Evolutionary conservation across 1,139 yeast genomes (phyloP), one percentile per base, ranked within the genome.

Genomic region (Debaryomyces udenii): DNA sequence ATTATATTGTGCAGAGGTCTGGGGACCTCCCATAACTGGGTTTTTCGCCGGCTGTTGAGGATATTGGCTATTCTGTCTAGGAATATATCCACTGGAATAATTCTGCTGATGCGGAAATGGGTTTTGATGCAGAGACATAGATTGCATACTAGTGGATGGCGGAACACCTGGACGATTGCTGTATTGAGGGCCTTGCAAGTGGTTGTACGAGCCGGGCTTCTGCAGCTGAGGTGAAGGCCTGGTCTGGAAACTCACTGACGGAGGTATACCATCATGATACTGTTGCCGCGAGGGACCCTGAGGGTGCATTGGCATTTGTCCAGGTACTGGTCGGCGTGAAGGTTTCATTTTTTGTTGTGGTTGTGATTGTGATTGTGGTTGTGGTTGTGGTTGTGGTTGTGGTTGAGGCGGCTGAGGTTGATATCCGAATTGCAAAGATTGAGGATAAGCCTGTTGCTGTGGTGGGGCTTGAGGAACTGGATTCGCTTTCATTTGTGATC

Each of bases 381-480:
- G 42, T 13, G 37, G 40, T 27, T 37, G 49, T 7, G 44, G 37
- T 28, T 26, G 14, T 24, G 17, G 28, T 15, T 29, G 39, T 31
- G 40, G 41, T 32, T 36, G 36, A 35, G 40, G 37, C 28, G 47
- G 46, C 14, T 43, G 47, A 2, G 42, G 43, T 26, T 48, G 49
- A 28, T 44, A 42, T 22, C 45, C 48, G 26, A 40, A 45, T 27
- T 48, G 49, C 37, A 27, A 47, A 6, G 45, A 46, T 9, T 44
- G 53, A 10, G 49, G 55, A 28, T 52, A 48, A 2, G 37, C 42
- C 24, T 47, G 57, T 31, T 51, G 50, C 36, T 48, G 57, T 7
- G 50, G 52, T 17, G 47, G 51, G 10, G 45, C 48, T 15, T 44
- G 50, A 42, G 52, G 22, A 3, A 13, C 15, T 20, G 16, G 31